Base-by-base conservation (phyloP, 2,329 filamentous ascomycete genomes). In the Alternaria solani region DNA sequence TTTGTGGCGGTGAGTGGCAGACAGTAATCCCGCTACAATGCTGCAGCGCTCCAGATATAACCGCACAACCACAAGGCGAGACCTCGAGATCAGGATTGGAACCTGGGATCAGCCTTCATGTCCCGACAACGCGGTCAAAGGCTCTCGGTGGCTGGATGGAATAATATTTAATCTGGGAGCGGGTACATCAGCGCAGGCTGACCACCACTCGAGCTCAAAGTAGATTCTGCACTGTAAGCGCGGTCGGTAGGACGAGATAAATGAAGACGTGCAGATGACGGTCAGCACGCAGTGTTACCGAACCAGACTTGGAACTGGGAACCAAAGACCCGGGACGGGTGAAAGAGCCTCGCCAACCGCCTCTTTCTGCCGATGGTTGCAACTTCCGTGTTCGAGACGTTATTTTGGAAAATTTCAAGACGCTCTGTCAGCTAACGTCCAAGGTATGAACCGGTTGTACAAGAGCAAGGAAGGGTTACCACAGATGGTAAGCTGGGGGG, bases 201-300 rank as follows among this genome's bases (percentile, higher is more conserved):
- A 73, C 72, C 70, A 74, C 68, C 66, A 57, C 48, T 56, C 30
- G 26, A 54, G 43, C 34, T 16, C 32, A 28, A 46, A 55, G n/a
- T 42, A 52, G 51, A 60, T 58, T 43, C 42, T 62, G 51, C 65
- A 62, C 59, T 60, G 64, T 67, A 66, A 57, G 66, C 55, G 54
- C 43, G 41, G 38, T 32, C 53, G 51, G 60, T 59, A 63, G 51
- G 42, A 65, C 63, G 59, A 49, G 61, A 61, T 58, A 65, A 39
- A 66, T 64, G 57, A 66, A 61, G 53, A 61, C 51, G 48, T 57
- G 60, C 60, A 72, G 68, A 71, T 75, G 72, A 76, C 69, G 63
- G 64, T 75, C 56, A 73, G 69, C 69, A 67, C 39, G 69, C 64
- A 59, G 69, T 75, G 68, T 61, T 63, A 74, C 72, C 60, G 55